phyloP scores from a whole-genome alignment of 176 grass and related monocot genomes.

The Oryza meridionalis region DNA sequence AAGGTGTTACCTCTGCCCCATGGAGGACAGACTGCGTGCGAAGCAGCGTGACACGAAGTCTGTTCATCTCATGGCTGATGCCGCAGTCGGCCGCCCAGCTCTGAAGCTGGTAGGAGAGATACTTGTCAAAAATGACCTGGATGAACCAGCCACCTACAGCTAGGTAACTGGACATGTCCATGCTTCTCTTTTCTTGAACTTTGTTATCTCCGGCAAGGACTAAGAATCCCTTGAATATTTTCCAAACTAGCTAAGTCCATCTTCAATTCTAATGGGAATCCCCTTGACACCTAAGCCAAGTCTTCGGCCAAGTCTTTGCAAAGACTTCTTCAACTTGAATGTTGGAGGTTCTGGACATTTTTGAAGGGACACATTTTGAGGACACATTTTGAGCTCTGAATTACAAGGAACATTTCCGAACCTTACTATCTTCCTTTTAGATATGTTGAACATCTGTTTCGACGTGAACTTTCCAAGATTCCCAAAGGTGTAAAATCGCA shows the following conservation, averaged over 20 bases:
- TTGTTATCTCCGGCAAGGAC: background rate
- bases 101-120: constrained; percentile 51
- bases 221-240: background rate
- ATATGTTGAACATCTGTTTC: no score
- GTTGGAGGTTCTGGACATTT: background rate
- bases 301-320: constrained; percentile 7
- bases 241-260: background rate
- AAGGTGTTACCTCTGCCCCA: constrained; percentile 32
- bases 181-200: constrained; percentile 7
- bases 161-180: constrained; percentile 41
- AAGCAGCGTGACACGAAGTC: constrained; percentile 51
- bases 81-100: constrained; percentile 51
- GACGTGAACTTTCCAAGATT: no score
- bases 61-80: constrained; percentile 48
- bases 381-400: constrained; percentile 23
- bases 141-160: constrained; percentile 65
- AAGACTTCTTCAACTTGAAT: background rate
- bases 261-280: no score
- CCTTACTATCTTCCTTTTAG: background rate
- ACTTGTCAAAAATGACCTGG: constrained; percentile 72
- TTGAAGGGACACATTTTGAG: constrained; percentile 26
- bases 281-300: background rate
- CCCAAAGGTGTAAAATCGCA: no score
- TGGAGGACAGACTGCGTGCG: constrained; percentile 47
- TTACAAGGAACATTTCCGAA: background rate